These are phyloP conservation scores for Hypoxylon crocopeplum DNA, from an alignment of 495 filamentous ascomycete species.

Conservation along the genomic window DNA sequence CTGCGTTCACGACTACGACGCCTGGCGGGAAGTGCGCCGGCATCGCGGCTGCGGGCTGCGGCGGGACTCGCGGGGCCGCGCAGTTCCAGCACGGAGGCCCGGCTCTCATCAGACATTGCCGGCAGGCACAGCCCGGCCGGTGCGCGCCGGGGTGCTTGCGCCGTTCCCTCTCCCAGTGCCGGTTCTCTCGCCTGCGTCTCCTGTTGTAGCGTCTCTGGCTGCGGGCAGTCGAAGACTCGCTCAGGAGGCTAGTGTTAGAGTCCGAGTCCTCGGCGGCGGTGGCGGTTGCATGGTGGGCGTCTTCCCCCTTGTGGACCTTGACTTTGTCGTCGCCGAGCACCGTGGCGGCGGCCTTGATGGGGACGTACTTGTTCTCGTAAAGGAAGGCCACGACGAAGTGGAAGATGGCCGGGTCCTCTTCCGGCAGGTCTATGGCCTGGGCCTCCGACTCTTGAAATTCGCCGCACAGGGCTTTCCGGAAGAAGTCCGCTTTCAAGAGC, in stretches of 20 bases:
- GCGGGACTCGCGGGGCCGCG: slow-evolving; percentile 47
- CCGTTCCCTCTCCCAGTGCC: slow-evolving; percentile 46
- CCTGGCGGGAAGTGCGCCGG: slow-evolving; percentile 18
- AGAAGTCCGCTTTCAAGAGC: slow-evolving; percentile 53
- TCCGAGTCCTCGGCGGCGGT: too few relatives aligned
- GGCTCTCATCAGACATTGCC: slow-evolving; percentile 42
- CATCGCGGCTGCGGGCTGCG: slow-evolving; percentile 37
- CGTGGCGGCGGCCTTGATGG: slow-evolving; percentile 47
- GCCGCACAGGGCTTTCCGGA: slow-evolving; percentile 52
- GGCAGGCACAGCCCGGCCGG: slow-evolving; percentile 51
- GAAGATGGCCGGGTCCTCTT: slow-evolving; percentile 57
- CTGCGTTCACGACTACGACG: slow-evolving; percentile 20
- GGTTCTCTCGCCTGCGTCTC: slow-evolving; percentile 43
- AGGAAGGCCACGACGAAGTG: slow-evolving; percentile 57
- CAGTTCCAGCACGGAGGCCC: slow-evolving; percentile 55
- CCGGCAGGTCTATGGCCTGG: slow-evolving; percentile 53
- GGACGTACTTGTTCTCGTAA: slow-evolving; percentile 56
- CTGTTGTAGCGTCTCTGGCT: slow-evolving; percentile 45
- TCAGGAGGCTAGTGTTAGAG: slow-evolving; percentile 41
- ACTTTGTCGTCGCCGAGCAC: slow-evolving; percentile 50
- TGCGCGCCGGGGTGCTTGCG: slow-evolving; percentile 52
- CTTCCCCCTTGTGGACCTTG: slow-evolving; percentile 37
- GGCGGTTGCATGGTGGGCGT: slow-evolving; percentile 36
- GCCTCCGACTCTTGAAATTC: slow-evolving; percentile 49
- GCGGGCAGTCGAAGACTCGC: slow-evolving; percentile 45